phyloP scores from a whole-genome alignment of 2,329 filamentous ascomycete species.

The Botrytis aclada region DNA sequence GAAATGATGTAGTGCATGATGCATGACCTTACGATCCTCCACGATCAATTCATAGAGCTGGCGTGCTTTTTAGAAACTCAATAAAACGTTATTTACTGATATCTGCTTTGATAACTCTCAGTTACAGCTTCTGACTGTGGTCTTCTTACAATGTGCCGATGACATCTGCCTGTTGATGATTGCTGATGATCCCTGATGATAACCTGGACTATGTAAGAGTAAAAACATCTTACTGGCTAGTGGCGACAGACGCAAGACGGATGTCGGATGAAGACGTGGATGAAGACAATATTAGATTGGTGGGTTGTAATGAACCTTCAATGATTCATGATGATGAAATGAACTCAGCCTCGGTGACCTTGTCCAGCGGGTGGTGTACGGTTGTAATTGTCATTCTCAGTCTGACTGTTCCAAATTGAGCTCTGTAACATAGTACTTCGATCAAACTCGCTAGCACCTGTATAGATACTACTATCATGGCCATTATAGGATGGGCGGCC shows the following conservation, averaged over 20 bases:
- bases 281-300: background rate
- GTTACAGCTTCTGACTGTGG: slow-evolving; percentile 13
- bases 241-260: background rate
- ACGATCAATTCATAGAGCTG: slow-evolving; percentile 38
- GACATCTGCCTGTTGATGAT: background rate
- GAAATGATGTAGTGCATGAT: slow-evolving; percentile 31
- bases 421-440: slow-evolving; percentile 34
- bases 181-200: background rate
- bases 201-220: slow-evolving; percentile 2
- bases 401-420: slow-evolving; percentile 34
- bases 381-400: slow-evolving; percentile 37
- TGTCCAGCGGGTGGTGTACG: slow-evolving; percentile 49
- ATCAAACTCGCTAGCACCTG: slow-evolving; percentile 33
- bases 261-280: slow-evolving; percentile 22
- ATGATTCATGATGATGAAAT: background rate
- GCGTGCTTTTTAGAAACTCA: slow-evolving; percentile 24
- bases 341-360: slow-evolving; percentile 27
- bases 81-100: slow-evolving; percentile 24
- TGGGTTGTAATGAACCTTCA: background rate
- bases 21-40: slow-evolving; percentile 37
- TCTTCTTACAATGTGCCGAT: slow-evolving; percentile 16
- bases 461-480: slow-evolving; percentile 30
- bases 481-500: slow-evolving; percentile 22
- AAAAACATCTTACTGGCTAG: background rate
- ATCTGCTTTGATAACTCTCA: background rate